These are phyloP conservation scores for Rhizopus sp. DNA, from an alignment of 371 early-diverging fungal species.

Conservation along the genomic window DNA sequence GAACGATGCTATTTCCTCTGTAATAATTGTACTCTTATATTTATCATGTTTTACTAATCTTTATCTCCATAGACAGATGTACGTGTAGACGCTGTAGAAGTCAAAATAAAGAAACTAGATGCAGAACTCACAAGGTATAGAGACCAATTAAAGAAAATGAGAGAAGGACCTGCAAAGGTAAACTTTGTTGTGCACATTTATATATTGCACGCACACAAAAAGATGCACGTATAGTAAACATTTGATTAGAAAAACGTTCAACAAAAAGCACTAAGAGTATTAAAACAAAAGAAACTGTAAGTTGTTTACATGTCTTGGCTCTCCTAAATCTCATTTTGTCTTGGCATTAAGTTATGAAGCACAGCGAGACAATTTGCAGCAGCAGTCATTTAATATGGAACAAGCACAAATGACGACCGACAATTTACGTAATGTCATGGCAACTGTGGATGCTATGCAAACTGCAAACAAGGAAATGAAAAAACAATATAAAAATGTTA, in stretches of 20 bases:
- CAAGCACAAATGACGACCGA: conserved; percentile 93
- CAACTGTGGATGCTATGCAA: conserved; percentile 95
- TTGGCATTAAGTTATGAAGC: conserved; percentile 71
- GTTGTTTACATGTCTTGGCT: conserved; percentile 7
- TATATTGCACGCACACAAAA: not conserved
- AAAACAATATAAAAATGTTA: conserved; percentile 79
- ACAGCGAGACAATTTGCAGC: conserved; percentile 90
- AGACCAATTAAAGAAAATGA: conserved; percentile 92
- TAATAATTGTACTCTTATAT: conserved; percentile 10
- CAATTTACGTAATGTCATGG: conserved; percentile 90
- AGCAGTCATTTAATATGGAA: conserved; percentile 98
- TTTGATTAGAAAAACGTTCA: conserved; percentile 78
- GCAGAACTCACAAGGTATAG: conserved; percentile 88
- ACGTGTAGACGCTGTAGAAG: conserved; percentile 85
- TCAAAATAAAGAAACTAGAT: conserved; percentile 91
- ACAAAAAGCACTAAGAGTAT: conserved; percentile 84
- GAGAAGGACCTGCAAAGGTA: conserved; percentile 92
- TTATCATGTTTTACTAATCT: not conserved
- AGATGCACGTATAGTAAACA: not conserved
- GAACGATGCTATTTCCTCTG: conserved; percentile 30
- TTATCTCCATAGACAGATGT: conserved; percentile 67
- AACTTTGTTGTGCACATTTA: not conserved
- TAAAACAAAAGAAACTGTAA: conserved; percentile 91
- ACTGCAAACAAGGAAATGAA: conserved; percentile 91
- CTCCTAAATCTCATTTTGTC: not conserved